A percentile compares a stretch with the other conserved stretches of the same genome.
Evolutionary conservation across 2,329 filamentous ascomycete genomes (phyloP).

Genomic region (Fusarium sp.): DNA sequence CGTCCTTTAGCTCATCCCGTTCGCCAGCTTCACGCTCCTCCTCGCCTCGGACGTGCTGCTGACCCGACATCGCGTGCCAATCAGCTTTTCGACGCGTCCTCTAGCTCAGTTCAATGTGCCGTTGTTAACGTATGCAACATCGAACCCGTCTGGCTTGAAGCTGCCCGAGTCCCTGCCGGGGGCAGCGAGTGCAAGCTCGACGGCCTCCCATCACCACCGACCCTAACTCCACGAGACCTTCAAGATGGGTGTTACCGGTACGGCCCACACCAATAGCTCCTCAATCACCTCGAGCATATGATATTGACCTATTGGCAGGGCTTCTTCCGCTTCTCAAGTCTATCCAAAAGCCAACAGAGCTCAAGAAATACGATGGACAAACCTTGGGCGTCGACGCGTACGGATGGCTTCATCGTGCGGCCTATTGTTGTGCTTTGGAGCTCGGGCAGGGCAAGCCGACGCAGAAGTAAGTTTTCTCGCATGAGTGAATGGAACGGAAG

Average conservation of each 20-base stretch:
- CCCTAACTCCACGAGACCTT: constrained; percentile 18
- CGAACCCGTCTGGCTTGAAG: constrained; percentile 24
- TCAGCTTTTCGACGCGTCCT: constrained; percentile 36
- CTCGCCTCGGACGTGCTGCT: constrained; percentile 5
- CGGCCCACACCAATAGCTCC: not conserved
- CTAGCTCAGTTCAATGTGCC: constrained; percentile 20
- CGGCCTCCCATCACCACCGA: constrained; percentile 15
- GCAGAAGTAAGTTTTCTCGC: constrained; percentile 68
- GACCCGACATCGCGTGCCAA: constrained; percentile 34
- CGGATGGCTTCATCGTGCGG: constrained; percentile 96
- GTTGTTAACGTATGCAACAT: constrained; percentile 29
- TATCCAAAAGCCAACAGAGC: constrained; percentile 85
- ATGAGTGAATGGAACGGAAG: not conserved
- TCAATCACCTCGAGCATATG: not conserved
- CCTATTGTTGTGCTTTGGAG: constrained; percentile 88
- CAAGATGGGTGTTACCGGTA: constrained; percentile 52
- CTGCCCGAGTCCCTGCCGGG: constrained; percentile 32
- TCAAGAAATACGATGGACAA: constrained; percentile 87
- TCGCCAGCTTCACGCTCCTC: constrained; percentile 8
- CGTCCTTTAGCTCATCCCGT: not conserved
- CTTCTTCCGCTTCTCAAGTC: constrained; percentile 93
- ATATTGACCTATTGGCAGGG: constrained; percentile 59
- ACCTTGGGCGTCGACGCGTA: constrained; percentile 96
- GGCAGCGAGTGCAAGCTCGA: constrained; percentile 29
- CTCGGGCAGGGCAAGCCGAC: constrained; percentile 89